These are phyloP conservation scores for Prunus fruticosa DNA, from an alignment of 306 rosid genomes.

Conservation along the genomic window DNA sequence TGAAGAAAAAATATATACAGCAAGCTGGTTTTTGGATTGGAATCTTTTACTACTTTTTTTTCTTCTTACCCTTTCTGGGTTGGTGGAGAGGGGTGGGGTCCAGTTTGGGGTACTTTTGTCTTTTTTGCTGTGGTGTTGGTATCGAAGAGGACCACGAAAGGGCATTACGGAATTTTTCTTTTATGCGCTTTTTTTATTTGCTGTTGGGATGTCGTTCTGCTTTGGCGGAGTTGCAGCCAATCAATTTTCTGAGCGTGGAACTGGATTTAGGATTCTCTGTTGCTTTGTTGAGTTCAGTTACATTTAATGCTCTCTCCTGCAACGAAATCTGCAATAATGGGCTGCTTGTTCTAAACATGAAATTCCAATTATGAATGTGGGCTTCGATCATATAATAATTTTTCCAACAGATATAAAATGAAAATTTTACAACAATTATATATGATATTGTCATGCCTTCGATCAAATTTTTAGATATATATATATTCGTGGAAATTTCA, in stretches of 20 bases:
- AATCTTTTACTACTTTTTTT: conserved; percentile 16
- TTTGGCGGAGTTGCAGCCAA: neutral
- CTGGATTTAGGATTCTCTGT: neutral
- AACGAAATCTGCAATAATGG: neutral
- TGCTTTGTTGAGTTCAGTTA: neutral
- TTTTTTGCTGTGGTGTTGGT: conserved; percentile 3
- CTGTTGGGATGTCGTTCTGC: neutral
- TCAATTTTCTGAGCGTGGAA: neutral
- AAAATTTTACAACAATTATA: too few species aligned
- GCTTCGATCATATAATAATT: too few species aligned
- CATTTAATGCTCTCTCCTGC: neutral
- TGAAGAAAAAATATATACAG: conserved; percentile 17
- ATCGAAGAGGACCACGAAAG: conserved; percentile 8
- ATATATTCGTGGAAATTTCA: too few species aligned
- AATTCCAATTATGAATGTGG: neutral
- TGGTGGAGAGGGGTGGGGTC: conserved; percentile 24
- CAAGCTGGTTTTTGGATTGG: conserved; percentile 35
- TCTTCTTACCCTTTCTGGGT: neutral
- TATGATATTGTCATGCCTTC: too few species aligned
- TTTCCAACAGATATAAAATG: too few species aligned
- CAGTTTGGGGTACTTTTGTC: conserved; percentile 32
- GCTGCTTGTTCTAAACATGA: neutral
- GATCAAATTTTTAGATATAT: too few species aligned
- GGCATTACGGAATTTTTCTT: neutral
- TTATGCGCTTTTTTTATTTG: too few species aligned